Evolutionary conservation across 129 eudicot species (phyloP), one percentile per base, ranked within the genome.

Genomic region (Ambrosia trifida): DNA sequence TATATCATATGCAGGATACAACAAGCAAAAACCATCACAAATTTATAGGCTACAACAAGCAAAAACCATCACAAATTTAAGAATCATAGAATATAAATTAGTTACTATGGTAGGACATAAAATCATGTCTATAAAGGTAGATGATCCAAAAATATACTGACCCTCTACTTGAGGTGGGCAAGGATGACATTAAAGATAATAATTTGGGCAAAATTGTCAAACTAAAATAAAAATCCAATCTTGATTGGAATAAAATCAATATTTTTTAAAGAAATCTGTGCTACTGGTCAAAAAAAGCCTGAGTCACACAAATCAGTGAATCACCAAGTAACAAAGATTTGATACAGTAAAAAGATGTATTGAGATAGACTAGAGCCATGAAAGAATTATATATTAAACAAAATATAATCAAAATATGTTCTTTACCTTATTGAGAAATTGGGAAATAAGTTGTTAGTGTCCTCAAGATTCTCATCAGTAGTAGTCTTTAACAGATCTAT

Each of bases 361-460:
- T 20, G n/a, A 57, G 7, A 44, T 60, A 47, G 45, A 8, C 44
- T 78, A 64, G 43, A 78, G 45, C 18, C 35, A 69, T 56, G 31
- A 77, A 72, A 50, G 33, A 59, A 49, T 41, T 14, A 38, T 32
- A 3, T 59, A 52, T 44, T 28, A 65, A 66, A 38, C 31, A 19
- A 64, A 9, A 54, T 57, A 57, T 28, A 57, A 57, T 28, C 63
- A 57, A 54, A n/a, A 51, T 3, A 18, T 61, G 36, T 12, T 77
- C 40, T 44, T 20, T 75, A 90, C 97, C 97, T 90, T 79, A 90
- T 87, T 67, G 89, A 84, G 85, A 90, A 90, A 46, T 80, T 84
- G 69, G 80, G 80, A 33, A 64, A 75, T 56, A 73, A 67, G 73
- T 80, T 68, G 69, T 30, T 41, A 46, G 66, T 64, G 65, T 73